phyloP scores from a whole-genome alignment of 345 rosid genomes.

The Salix koriyanagi region DNA sequence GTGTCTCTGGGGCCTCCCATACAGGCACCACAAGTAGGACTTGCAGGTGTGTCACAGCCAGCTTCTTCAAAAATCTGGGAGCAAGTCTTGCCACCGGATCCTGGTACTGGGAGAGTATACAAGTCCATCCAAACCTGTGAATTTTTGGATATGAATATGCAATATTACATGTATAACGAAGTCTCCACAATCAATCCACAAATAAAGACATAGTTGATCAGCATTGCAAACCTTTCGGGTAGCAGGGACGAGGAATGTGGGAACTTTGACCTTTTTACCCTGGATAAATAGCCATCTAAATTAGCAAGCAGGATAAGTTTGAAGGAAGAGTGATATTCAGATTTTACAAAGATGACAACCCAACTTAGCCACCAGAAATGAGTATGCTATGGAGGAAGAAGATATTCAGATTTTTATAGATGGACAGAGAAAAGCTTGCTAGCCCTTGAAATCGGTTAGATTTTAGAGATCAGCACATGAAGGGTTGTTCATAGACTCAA shows the following conservation, averaged over 20 bases:
- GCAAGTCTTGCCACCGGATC: slow-evolving; percentile 94
- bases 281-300: slow-evolving; percentile 17
- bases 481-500: not conserved
- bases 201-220: not conserved
- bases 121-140: slow-evolving; percentile 89
- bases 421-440: not conserved
- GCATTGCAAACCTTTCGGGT: slow-evolving; percentile 67
- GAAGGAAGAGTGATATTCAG: not conserved
- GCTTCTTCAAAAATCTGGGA: slow-evolving; percentile 97
- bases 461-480: not conserved
- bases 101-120: slow-evolving; percentile 82
- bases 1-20: slow-evolving; percentile 97
- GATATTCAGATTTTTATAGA: not conserved
- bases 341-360: not conserved
- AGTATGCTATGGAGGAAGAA: not conserved
- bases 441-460: not conserved
- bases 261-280: slow-evolving; percentile 90
- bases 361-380: not conserved
- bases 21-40: slow-evolving; percentile 97
- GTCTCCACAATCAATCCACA: not conserved
- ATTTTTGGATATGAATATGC: not conserved
- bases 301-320: not conserved
- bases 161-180: not conserved
- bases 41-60: slow-evolving; percentile 94
- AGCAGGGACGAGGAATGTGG: slow-evolving; percentile 96